phyloP scores from a whole-genome alignment of 768 basidiomycete species.

The Astraeus odoratus region DNA sequence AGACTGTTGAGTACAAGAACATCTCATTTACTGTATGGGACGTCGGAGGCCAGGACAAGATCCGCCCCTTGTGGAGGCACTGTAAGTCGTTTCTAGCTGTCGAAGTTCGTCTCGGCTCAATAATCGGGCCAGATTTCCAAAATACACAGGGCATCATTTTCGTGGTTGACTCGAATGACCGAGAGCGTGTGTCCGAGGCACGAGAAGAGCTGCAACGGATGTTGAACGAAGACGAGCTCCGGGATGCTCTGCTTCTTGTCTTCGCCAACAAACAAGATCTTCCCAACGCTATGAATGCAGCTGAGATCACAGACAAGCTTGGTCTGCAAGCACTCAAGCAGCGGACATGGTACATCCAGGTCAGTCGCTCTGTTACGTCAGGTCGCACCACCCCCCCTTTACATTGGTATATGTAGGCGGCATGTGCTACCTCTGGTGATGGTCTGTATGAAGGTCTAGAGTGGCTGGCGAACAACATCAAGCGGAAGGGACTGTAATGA shows the following conservation, averaged over 20 bases:
- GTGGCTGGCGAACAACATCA: conserved; percentile 89
- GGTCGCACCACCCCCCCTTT: conserved; percentile 2
- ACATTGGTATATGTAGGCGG: conserved; percentile 53
- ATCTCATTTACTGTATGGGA: conserved; percentile 99
- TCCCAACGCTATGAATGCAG: conserved; percentile 99
- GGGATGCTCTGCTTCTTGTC: conserved; percentile 95
- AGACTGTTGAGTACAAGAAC: conserved; percentile 99
- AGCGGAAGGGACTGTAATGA: conserved; percentile 48
- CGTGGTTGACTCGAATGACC: conserved; percentile 98
- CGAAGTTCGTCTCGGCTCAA: conserved; percentile 10
- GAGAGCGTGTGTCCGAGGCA: conserved; percentile 98
- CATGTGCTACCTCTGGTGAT: conserved; percentile 97
- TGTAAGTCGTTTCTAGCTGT: conserved; percentile 53
- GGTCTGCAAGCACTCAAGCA: conserved; percentile 96
- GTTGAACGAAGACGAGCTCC: conserved; percentile 99
- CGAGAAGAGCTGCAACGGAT: conserved; percentile 99
- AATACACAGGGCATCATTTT: conserved; percentile 99
- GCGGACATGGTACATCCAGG: conserved; percentile 98
- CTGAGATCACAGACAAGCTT: conserved; percentile 99
- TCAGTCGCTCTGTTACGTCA: conserved; percentile 28
- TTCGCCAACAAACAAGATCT: conserved; percentile 99
- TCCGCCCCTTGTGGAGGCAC: conserved; percentile 99
- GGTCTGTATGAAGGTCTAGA: conserved; percentile 98
- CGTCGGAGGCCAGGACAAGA: conserved; percentile 99
- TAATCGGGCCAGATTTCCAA: conserved; percentile 79